Conservation (phyloP, 176 grass and related monocot genomes). For the Juncus effusus region DNA sequence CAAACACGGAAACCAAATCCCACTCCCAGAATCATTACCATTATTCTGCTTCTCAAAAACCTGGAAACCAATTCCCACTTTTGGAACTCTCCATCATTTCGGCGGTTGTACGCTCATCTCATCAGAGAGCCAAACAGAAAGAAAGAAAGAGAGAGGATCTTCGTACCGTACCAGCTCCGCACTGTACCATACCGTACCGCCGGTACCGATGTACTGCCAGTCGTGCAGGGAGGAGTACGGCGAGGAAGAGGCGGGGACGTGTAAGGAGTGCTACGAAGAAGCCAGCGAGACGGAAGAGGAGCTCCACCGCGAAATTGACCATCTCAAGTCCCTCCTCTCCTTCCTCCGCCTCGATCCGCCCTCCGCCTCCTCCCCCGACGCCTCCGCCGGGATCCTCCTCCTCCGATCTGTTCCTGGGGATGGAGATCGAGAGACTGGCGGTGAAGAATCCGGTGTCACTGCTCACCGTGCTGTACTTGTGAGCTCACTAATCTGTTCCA, state of each 20-base stretch:
- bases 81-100: too few species aligned
- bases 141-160: too few species aligned
- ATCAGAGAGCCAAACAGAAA: too few species aligned
- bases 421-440: neutral
- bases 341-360: slow-evolving; percentile 80
- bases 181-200: too few species aligned
- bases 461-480: slow-evolving; percentile 86
- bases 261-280: slow-evolving; percentile 97
- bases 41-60: too few species aligned
- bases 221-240: slow-evolving; percentile 84
- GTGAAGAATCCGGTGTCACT: slow-evolving; percentile 40
- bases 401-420: slow-evolving; percentile 32
- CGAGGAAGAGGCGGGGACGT: slow-evolving; percentile 76
- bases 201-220: slow-evolving; percentile 62
- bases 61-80: too few species aligned
- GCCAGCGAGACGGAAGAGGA: slow-evolving; percentile 98
- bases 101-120: too few species aligned
- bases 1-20: too few species aligned
- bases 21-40: too few species aligned
- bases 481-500: slow-evolving; percentile 2
- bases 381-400: slow-evolving; percentile 35
- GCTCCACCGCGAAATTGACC: slow-evolving; percentile 92
- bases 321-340: slow-evolving; percentile 60
- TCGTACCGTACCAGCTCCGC: too few species aligned
- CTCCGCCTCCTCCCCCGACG: slow-evolving; percentile 16